Evolutionary conservation across 116 monocot genomes (phyloP).

Genomic region (Thalassia testudinum): DNA sequence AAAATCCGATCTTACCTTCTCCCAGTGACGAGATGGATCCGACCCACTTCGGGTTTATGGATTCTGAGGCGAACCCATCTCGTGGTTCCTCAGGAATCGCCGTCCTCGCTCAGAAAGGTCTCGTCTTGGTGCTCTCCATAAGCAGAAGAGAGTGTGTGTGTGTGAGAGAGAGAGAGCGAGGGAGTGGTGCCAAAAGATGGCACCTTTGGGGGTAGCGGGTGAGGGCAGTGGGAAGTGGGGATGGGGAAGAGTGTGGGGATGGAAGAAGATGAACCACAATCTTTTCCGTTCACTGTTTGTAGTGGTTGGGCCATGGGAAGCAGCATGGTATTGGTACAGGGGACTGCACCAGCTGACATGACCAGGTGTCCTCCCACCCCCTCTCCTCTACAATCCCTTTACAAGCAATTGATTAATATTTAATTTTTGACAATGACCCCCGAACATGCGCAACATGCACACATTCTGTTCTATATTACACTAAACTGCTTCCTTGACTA

Average conservation of each 20-base stretch:
- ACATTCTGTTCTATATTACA: too few species aligned
- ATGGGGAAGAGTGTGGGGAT: neutral
- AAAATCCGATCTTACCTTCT: conserved; percentile 2
- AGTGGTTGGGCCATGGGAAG: neutral
- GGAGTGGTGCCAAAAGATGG: too few species aligned
- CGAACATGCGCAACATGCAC: too few species aligned
- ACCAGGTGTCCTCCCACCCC: neutral
- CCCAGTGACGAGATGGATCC: neutral
- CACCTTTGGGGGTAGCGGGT: neutral
- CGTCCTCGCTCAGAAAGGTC: neutral
- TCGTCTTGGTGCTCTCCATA: too few species aligned
- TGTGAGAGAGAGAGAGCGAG: too few species aligned
- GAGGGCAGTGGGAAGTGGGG: neutral
- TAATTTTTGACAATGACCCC: too few species aligned
- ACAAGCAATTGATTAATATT: neutral
- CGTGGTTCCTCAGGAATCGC: neutral
- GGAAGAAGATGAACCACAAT: neutral
- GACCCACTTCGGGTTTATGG: neutral
- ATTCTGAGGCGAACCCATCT: neutral
- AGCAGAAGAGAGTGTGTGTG: too few species aligned
- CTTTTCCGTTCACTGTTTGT: neutral
- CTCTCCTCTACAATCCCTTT: neutral
- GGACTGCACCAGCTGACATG: conserved; percentile 1
- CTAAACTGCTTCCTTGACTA: too few species aligned
- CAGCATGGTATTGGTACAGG: neutral